Evolutionary conservation across 2,329 filamentous ascomycete species (phyloP), one percentile per base, ranked within the genome.

Genomic region (Cladosporium sp.): DNA sequence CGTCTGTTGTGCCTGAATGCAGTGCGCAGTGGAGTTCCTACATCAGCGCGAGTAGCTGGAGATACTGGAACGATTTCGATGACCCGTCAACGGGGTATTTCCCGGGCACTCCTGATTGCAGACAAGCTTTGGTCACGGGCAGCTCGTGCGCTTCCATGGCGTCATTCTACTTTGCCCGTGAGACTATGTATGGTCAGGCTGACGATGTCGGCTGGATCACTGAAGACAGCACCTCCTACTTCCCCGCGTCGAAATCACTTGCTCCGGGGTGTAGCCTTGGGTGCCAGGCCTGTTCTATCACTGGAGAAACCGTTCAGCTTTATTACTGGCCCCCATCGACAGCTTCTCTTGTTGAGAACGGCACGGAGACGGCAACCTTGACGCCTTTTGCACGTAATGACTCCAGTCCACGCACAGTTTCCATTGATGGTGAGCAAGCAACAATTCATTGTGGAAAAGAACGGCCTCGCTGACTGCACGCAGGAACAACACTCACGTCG

Each of bases 311-410:
- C 24, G 56, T 58, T 4, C 50, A 56, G 32, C 19, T 58, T 3
- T 51, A 48, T 18, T 58, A 54, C 51, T 58, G 56, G 56, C 56
- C 55, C 9, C 54, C 54, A 9, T 37, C 47, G 15, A 55, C 52
- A 9, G 52, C 54, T 12, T 41, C 45, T 7, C 34, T 43, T 12
- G 42, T 52, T 20, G 49, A 52, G 20, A 41, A 53, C 17, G 45
- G 50, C 9, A 55, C 45, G 3, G 13, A 38, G 22, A 53, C 50
- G 8, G 50, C 50, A 36, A 44, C 29, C 7, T 7, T 44, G 30
- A 44, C 42, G 2, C 42, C 42, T 34, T 20, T 44, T 22, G 29
- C 42, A 3, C 27, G 13, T 20, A 44, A 44, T 17, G 11, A 20
- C 29, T 34, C 42, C 18, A 34, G 42, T 13, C 12, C 19, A 44